phyloP scores from a whole-genome alignment of 805 yeast species.

The Saturnispora gosingensis region DNA sequence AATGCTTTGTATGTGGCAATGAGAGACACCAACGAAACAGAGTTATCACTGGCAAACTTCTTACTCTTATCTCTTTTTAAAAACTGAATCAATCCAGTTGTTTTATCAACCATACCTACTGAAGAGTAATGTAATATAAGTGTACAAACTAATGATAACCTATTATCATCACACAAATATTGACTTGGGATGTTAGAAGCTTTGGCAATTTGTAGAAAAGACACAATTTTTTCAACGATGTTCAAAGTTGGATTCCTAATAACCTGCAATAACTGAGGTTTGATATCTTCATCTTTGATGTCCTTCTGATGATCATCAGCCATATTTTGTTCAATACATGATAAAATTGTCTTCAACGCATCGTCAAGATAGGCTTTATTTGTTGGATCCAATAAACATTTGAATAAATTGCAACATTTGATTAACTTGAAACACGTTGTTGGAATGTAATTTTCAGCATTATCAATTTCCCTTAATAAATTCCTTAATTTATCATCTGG shows the following conservation, averaged over 20 bases:
- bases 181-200: background rate
- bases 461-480: conserved; percentile 4
- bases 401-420: conserved; percentile 23
- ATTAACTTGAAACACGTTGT: conserved; percentile 19
- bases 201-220: conserved; percentile 1
- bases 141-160: conserved; percentile 24
- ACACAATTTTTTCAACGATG: conserved; percentile 1
- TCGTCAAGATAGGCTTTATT: conserved; percentile 16
- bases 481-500: background rate
- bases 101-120: conserved; percentile 15
- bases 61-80: conserved; percentile 13
- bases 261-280: background rate
- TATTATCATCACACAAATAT: conserved; percentile 23
- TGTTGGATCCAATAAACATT: conserved; percentile 20
- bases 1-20: conserved; percentile 22
- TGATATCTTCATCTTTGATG: background rate
- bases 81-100: conserved; percentile 20
- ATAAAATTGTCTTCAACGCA: conserved; percentile 20
- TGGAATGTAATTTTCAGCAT: conserved; percentile 18
- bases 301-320: conserved; percentile 10
- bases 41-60: conserved; percentile 12
- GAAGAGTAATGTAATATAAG: conserved; percentile 24
- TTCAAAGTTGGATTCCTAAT: conserved; percentile 6
- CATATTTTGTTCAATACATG: conserved; percentile 16
- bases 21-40: conserved; percentile 24